Evolutionary conservation across 768 basidiomycete genomes (phyloP).

Genomic region (Tricholoma hemisulphureum): DNA sequence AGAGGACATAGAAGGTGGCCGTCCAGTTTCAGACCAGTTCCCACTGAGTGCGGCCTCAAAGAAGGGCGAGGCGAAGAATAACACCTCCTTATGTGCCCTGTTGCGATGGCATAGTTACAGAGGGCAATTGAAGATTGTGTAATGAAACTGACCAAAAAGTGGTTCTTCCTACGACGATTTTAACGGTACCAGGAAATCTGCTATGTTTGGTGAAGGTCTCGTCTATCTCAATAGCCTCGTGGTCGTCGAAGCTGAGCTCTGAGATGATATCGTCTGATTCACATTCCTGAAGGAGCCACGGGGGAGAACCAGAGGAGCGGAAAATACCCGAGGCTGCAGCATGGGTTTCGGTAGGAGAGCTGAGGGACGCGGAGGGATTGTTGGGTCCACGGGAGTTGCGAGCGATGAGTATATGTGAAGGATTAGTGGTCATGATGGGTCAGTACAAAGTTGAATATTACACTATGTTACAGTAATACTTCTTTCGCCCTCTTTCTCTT

Average conservation of each 20-base stretch:
- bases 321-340: conserved; percentile 85
- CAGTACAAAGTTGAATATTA: conserved; percentile 45
- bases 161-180: conserved; percentile 84
- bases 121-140: not conserved
- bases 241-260: conserved; percentile 63
- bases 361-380: conserved; percentile 76
- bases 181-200: conserved; percentile 80
- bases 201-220: conserved; percentile 70
- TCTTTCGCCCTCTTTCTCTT: conserved; percentile 8
- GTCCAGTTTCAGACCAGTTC: conserved; percentile 87
- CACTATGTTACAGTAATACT: conserved; percentile 19
- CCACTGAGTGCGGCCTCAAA: conserved; percentile 90
- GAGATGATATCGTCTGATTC: conserved; percentile 70
- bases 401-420: conserved; percentile 86
- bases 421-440: conserved; percentile 65
- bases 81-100: conserved; percentile 90
- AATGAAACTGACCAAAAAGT: conserved; percentile 76
- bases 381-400: conserved; percentile 76
- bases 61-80: conserved; percentile 93
- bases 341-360: conserved; percentile 85
- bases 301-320: conserved; percentile 74
- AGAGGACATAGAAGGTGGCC: conserved; percentile 76
- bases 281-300: conserved; percentile 76
- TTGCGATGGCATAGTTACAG: conserved; percentile 7
- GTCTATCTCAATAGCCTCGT: conserved; percentile 77